Evolutionary conservation across 805 yeast genomes (phyloP).

Genomic region (Teunomyces kruisii): DNA sequence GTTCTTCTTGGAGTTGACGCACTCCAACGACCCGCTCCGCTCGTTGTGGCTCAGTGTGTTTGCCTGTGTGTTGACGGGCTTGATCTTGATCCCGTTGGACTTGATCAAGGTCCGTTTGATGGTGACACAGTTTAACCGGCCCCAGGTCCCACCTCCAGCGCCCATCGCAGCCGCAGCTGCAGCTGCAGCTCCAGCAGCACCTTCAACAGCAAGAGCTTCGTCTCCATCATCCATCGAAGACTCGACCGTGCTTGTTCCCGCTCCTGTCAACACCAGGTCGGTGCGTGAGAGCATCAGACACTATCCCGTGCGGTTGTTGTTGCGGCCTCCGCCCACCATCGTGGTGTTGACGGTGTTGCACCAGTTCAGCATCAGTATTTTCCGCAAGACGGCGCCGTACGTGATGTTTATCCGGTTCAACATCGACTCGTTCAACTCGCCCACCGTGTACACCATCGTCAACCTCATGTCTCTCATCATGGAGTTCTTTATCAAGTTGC

Average conservation of each 20-base stretch:
- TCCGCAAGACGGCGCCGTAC: slow-evolving; percentile 67
- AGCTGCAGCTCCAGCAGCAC: not conserved
- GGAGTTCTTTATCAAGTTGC: slow-evolving; percentile 75
- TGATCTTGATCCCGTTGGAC: slow-evolving; percentile 77
- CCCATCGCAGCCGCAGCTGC: too few relatives aligned
- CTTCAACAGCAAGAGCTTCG: not conserved
- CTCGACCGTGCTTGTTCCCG: slow-evolving; percentile 11
- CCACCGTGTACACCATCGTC: slow-evolving; percentile 56
- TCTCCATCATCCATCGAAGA: not conserved
- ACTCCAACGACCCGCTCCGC: slow-evolving; percentile 70
- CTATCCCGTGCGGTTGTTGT: slow-evolving; percentile 55
- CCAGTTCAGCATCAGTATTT: slow-evolving; percentile 57
- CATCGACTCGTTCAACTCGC: slow-evolving; percentile 65
- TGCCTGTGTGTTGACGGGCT: slow-evolving; percentile 71
- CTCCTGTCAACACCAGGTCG: slow-evolving; percentile 50
- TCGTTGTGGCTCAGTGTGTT: slow-evolving; percentile 67
- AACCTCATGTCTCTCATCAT: slow-evolving; percentile 60
- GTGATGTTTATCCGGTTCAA: slow-evolving; percentile 58
- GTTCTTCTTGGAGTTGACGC: slow-evolving; percentile 75
- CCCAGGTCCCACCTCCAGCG: slow-evolving; percentile 1
- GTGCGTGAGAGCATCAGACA: slow-evolving; percentile 63
- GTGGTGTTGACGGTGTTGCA: slow-evolving; percentile 55
- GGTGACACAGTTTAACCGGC: slow-evolving; percentile 56
- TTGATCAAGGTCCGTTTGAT: slow-evolving; percentile 76
- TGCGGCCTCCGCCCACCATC: slow-evolving; percentile 52